These are phyloP conservation scores for Solanum piurae DNA, from an alignment of 257 asterid genomes.

Conservation along the genomic window DNA sequence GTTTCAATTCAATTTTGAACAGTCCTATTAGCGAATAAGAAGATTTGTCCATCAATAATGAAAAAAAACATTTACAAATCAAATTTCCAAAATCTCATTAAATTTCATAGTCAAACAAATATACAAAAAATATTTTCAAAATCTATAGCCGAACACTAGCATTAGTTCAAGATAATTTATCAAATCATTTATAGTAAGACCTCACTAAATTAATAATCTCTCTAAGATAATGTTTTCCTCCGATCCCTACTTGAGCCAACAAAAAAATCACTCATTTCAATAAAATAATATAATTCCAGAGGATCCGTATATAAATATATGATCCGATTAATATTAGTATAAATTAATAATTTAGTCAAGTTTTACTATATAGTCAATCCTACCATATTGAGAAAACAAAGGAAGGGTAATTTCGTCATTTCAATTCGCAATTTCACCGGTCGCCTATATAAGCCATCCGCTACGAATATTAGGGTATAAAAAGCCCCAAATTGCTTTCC, in stretches of 20 bases:
- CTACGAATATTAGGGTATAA: constrained; percentile 76
- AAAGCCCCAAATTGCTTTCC: constrained; percentile 46
- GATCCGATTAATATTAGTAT: too few species aligned
- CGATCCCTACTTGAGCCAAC: too few species aligned
- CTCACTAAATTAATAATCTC: too few species aligned
- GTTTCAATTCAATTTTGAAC: too few species aligned
- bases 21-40: too few species aligned
- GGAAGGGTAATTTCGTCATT: neutral
- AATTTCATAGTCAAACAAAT: neutral
- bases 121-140: neutral
- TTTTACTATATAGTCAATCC: neutral
- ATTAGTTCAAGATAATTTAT: neutral
- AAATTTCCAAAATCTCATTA: neutral
- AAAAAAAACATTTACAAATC: neutral
- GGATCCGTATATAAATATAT: too few species aligned
- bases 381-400: neutral
- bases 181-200: neutral
- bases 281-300: too few species aligned
- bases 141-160: neutral
- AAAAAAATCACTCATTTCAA: too few species aligned
- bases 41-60: too few species aligned
- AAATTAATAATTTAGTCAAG: too few species aligned
- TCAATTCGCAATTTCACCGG: neutral
- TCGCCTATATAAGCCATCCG: constrained; percentile 35
- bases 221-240: too few species aligned